Percentiles rank a stretch among this genome's conserved stretches.
Evolutionary conservation across 768 basidiomycete genomes (phyloP).

Genomic region (Strobilomyces echinocephalus): DNA sequence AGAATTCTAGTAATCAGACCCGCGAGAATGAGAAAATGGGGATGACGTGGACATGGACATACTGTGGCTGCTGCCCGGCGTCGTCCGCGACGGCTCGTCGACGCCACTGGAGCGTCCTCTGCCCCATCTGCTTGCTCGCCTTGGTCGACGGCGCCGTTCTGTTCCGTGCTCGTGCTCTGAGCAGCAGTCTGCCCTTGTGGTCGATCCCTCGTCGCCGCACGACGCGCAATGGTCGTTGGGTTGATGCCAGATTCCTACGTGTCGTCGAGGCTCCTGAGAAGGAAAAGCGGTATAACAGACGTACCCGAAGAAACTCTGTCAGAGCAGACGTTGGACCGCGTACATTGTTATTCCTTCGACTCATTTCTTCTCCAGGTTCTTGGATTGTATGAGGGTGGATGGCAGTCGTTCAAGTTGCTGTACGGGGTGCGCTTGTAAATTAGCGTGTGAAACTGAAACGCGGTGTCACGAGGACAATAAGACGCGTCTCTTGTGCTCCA

Average conservation of each 20-base stretch:
- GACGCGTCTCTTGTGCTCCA: neutral
- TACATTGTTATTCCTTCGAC: slow-evolving; percentile 48
- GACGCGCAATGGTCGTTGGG: slow-evolving; percentile 36
- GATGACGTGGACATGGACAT: neutral
- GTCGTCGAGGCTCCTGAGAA: slow-evolving; percentile 17
- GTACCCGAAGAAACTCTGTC: slow-evolving; percentile 73
- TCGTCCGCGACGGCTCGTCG: slow-evolving; percentile 18
- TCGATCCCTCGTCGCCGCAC: slow-evolving; percentile 30
- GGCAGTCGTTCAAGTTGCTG: neutral
- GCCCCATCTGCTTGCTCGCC: slow-evolving; percentile 13
- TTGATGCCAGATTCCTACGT: slow-evolving; percentile 51
- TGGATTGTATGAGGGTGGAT: neutral
- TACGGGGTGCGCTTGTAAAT: slow-evolving; percentile 11
- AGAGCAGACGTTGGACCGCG: slow-evolving; percentile 80
- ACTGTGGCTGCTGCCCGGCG: slow-evolving; percentile 5
- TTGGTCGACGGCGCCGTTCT: slow-evolving; percentile 9
- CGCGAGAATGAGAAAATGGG: neutral
- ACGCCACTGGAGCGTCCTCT: neutral
- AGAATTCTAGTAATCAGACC: slow-evolving; percentile 13
- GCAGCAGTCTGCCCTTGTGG: slow-evolving; percentile 30
- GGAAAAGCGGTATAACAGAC: slow-evolving; percentile 10
- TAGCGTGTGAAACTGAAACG: slow-evolving; percentile 9
- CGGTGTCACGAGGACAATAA: slow-evolving; percentile 15
- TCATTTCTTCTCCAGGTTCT: slow-evolving; percentile 13
- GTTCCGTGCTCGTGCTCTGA: slow-evolving; percentile 10